Evolutionary conservation across 208 protist genomes (phyloP).

Genomic region (Polymyxa betae): DNA sequence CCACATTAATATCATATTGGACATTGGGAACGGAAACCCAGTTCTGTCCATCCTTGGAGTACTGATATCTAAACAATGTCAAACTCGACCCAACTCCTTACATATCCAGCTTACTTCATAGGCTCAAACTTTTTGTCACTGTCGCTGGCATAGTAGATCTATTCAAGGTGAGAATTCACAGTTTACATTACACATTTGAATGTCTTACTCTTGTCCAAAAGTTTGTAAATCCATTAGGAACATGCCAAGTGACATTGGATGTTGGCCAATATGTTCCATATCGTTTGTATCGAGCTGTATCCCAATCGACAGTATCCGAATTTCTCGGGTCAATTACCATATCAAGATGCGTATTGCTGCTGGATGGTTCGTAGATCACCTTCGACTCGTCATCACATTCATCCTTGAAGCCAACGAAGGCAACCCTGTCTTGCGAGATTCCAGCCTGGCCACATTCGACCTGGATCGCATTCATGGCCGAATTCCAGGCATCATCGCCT

Average conservation of each 20-base stretch:
- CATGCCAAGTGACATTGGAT: constrained; percentile 36
- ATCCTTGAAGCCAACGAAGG: constrained; percentile 38
- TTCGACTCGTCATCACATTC: constrained; percentile 32
- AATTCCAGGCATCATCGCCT: background rate
- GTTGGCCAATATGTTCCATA: constrained; percentile 51
- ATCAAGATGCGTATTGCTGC: constrained; percentile 1
- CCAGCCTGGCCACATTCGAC: background rate
- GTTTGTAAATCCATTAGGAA: constrained; percentile 1
- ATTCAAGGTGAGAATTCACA: background rate
- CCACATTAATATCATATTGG: background rate
- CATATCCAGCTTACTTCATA: constrained; percentile 3
- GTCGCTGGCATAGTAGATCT: constrained; percentile 30
- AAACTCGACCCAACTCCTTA: background rate
- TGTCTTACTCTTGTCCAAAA: background rate
- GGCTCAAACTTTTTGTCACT: constrained; percentile 8
- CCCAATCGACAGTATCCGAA: constrained; percentile 3
- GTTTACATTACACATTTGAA: background rate
- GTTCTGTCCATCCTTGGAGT: background rate
- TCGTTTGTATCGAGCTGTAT: constrained; percentile 40
- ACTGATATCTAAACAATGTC: background rate
- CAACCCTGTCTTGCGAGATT: background rate
- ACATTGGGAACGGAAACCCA: constrained; percentile 17
- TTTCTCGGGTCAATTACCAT: constrained; percentile 30
- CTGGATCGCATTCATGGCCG: background rate
- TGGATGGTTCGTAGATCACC: background rate